Base-by-base conservation (phyloP, 441 rosid species). In the Omphalea diandra region DNA sequence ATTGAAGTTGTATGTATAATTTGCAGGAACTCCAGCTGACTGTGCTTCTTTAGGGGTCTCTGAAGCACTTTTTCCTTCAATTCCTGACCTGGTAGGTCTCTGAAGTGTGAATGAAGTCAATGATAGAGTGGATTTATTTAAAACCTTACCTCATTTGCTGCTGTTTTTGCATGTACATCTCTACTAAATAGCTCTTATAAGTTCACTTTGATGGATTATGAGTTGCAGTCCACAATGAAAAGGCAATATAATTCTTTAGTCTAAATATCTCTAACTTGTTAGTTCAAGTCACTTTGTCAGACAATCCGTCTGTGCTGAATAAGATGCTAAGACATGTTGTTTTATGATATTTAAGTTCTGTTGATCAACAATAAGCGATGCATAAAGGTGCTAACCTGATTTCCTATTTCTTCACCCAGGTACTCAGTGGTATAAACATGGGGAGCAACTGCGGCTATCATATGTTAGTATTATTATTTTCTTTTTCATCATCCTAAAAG, bases 391-490 rank as follows among this genome's bases (percentile, higher is more conserved):
- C 31, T 56, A 1, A 44, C 15, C n/a, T n/a, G n/a, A 20, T 27
- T 33, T 60, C 4, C 53, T 27, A 33, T 55, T 76, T 79, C 20
- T 71, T n/a, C 32, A 14, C 35, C 32, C 90, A 94, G 98, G 98
- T 94, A 22, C 67, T 94, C 57, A 94, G 98, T 80, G 98, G 98
- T 76, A 91, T 94, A 65, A 94, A 94, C 81, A 83, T 77, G 80
- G 97, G 98, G 60, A 91, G 87, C 92, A 91, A 94, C 82, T 91
- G 95, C n/a, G 98, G 98, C 65, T 94, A 88, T 81, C 88, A 88
- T 74, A 67, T 85, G 98, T 94, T 31, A 78, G 95, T 85, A 44
- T 55, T 36, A 22, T 2, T 65, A 7, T 17, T 32, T 36, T 38
- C 27, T 70, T 43, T 58, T 5, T 12, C 24, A 26, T 32, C 33